A percentile compares a stretch with the other conserved stretches of the same genome.
Conservation (phyloP, 345 rosid species). For the Hibiscus syriacus region DNA sequence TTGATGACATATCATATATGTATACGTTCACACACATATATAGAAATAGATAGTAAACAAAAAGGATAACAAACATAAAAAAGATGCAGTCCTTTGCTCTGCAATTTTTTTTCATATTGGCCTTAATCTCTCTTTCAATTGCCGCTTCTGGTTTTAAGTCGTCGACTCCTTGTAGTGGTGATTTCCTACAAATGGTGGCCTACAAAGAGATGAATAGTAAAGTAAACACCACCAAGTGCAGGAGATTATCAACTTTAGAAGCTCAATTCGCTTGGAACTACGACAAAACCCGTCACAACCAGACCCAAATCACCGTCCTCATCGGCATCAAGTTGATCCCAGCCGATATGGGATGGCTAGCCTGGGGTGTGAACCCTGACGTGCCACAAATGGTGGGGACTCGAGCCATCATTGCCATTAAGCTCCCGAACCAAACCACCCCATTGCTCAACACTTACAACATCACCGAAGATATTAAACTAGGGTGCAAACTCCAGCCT, state of each 20-base stretch:
- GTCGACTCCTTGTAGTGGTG: constrained; percentile 2
- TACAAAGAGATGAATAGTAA: neutral
- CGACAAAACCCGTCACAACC: neutral
- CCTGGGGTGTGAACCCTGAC: constrained; percentile 54
- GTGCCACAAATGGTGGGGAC: constrained; percentile 47
- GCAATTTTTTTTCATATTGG: neutral
- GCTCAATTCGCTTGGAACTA: constrained; percentile 31
- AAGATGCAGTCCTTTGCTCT: neutral
- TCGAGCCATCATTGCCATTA: constrained; percentile 39
- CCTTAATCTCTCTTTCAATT: constrained; percentile 5
- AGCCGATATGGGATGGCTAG: constrained; percentile 35
- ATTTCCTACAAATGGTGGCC: neutral
- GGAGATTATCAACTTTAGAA: constrained; percentile 23
- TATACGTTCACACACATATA: neutral
- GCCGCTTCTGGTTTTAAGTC: neutral
- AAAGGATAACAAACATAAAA: neutral
- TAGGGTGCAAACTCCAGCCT: constrained; percentile 34
- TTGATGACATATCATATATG: neutral
- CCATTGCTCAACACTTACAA: constrained; percentile 20
- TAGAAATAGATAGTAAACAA: neutral
- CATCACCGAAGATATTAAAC: constrained; percentile 25
- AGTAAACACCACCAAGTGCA: constrained; percentile 11
- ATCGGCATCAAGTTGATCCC: constrained; percentile 18
- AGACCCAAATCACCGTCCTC: constrained; percentile 16
- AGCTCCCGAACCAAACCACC: constrained; percentile 1